phyloP scores from a whole-genome alignment of 2,329 filamentous ascomycete species.

The Dothistroma pini region DNA sequence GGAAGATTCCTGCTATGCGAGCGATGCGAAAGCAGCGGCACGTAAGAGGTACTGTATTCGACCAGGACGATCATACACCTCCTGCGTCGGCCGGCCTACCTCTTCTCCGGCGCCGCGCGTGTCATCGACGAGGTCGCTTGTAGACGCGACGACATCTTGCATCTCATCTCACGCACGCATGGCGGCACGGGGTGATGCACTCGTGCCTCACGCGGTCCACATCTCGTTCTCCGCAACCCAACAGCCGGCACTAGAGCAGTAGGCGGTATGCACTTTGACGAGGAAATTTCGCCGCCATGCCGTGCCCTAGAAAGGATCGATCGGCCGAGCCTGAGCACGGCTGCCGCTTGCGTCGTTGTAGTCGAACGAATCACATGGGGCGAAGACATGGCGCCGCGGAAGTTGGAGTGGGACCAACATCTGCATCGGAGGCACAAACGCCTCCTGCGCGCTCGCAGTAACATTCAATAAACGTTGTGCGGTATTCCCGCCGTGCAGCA shows the following conservation, averaged over 20 bases:
- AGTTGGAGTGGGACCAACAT: not conserved
- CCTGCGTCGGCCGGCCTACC: not conserved
- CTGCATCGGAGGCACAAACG: not conserved
- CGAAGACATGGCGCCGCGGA: not conserved
- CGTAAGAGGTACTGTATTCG: not conserved
- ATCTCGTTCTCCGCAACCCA: constrained; percentile 1
- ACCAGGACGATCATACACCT: not conserved
- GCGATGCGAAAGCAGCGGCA: not conserved
- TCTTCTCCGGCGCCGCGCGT: not conserved
- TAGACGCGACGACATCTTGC: not conserved
- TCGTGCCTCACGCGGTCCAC: constrained; percentile 7
- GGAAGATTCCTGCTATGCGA: not conserved
- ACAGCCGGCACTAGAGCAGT: constrained; percentile 3
- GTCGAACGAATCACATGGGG: not conserved
- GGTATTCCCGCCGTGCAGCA: not conserved
- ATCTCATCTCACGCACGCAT: not conserved
- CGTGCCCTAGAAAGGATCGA: not conserved
- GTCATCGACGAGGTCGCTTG: constrained; percentile 1
- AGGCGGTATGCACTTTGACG: constrained; percentile 9
- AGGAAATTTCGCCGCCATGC: not conserved
- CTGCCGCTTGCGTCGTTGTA: not conserved
- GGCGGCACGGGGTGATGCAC: constrained; percentile 1
- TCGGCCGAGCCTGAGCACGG: not conserved
- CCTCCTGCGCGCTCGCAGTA: not conserved
- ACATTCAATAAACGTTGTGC: not conserved